Evolutionary conservation across 2,329 filamentous ascomycete genomes (phyloP), one percentile per base, ranked within the genome.

Genomic region (Calycina marina): DNA sequence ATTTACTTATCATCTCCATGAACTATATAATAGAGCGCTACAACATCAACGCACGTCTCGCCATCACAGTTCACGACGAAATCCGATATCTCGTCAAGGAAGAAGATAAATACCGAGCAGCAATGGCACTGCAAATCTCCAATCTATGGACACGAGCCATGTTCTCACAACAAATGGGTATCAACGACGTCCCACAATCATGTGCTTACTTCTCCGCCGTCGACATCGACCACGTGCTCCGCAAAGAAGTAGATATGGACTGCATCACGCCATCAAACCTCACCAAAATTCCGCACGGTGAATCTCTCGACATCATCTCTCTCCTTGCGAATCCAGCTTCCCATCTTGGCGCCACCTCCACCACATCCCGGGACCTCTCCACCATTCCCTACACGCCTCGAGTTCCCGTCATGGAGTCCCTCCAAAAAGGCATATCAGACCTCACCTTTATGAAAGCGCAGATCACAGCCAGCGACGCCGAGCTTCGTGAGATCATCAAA

Each of bases 241-340:
- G 90, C 31, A 98, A 98, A 54, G 90, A 98, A 56, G 92, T 98
- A 4, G 80, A 98, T 54, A 93, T 98, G 83, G 81, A 93, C 50
- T 98, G 90, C 53, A 59, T 96, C 26, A 98, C 90, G 0, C 90
- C 90, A 1, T 90, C 80, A 26, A 81, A 98, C 54, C 68, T 69
- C 0, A 65, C 68, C 0, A 65, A 77, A 17, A 96, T 98, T 25
- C 67, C 81, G 0, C 78, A 75, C 2, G 90, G 92, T 20, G 86
- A 96, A 57, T 85, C 74, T 39, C 56, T 98, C 6, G 86, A 93
- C 51, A 93, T 98, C 34, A 52, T 57, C 3, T 56, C 75, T n/a
- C 67, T 98, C 1, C 69, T 98, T 2, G 67, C 67, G 1, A 90
- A 82, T 4, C 45, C 66, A 0, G 53, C 63, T 13, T 84, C 88